Conservation (phyloP, 2,329 filamentous ascomycete species). For the Cordyceps javanica region DNA sequence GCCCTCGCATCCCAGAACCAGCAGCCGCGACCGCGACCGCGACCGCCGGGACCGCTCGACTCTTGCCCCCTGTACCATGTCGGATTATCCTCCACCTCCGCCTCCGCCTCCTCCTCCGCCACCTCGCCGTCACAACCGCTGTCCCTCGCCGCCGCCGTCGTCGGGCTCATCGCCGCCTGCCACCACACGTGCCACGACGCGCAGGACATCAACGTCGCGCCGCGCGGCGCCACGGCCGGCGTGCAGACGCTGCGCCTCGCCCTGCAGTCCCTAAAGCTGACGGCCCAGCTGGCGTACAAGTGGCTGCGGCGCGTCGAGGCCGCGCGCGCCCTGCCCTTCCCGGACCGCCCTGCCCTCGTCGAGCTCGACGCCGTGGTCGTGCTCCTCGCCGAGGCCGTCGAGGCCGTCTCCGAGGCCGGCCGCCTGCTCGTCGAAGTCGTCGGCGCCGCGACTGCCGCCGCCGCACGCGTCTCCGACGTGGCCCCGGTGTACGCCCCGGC, state of each 20-base stretch:
- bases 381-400: slow-evolving; percentile 14
- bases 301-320: slow-evolving; percentile 15
- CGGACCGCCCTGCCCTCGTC: slow-evolving; percentile 13
- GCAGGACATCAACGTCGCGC: background rate
- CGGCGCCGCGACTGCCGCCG: background rate
- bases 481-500: background rate
- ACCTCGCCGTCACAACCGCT: background rate
- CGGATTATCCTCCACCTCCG: background rate
- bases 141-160: slow-evolving; percentile 5
- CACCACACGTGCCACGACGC: slow-evolving; percentile 13
- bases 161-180: slow-evolving; percentile 18
- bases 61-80: too few species aligned
- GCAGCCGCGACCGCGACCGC: too few species aligned
- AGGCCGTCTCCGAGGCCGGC: slow-evolving; percentile 17
- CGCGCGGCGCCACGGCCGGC: background rate
- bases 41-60: too few species aligned
- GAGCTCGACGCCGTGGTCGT: slow-evolving; percentile 17
- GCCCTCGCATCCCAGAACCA: background rate
- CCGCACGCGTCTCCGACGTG: background rate
- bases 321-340: background rate
- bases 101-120: background rate
- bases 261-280: slow-evolving; percentile 14
- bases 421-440: slow-evolving; percentile 13
- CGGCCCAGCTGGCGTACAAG: slow-evolving; percentile 16
- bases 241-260: slow-evolving; percentile 1